Base-by-base conservation (phyloP, 441 rosid species). In the Viola pubescens region DNA sequence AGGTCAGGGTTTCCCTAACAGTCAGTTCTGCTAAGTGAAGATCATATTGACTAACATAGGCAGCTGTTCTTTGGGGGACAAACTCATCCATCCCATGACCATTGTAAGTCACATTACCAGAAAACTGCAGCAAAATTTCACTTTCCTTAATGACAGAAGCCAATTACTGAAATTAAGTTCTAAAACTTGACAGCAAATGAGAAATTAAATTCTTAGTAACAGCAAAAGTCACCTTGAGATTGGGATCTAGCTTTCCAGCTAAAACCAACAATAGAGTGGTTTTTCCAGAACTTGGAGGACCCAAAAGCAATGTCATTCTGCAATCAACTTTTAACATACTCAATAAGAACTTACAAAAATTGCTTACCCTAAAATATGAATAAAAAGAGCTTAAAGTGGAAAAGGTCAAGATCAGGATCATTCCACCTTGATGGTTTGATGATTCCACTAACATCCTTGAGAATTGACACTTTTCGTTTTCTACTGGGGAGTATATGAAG, bases 401-500 rank as follows among this genome's bases (percentile, higher is more conserved):
- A 4, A 26, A 39, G 34, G 37, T 50, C 14, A 4, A 10, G 52
- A 14, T 3, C 6, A 37, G 19, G 34, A 7, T 56, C 16, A 42
- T 50, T 54, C 56, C 60, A 80, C 88, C 86, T 82, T 56, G 72
- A 56, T 4, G 97, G 95, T 59, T 73, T 87, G 60, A 89, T 62
- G 62, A 89, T 79, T 61, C 97, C 97, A 39, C 85, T 85, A 44
- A 81, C 77, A 41, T 85, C 82, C n/a, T 85, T 60, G 39, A 87
- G 90, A 61, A 89, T 81, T n/a, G 82, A 67, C 54, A 84, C n/a
- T 34, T 67, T 76, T 62, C 67, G 74, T 74, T 85, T 89, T 59
- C 63, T 66, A 72, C 77, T 89, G 0, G 82, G 75, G 69, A 83
- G 66, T 54, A 89, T 63, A 34, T 79, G 88, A 9, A 85, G 66